phyloP scores from a whole-genome alignment of 768 basidiomycete species.

The Rhizopogon rudus region DNA sequence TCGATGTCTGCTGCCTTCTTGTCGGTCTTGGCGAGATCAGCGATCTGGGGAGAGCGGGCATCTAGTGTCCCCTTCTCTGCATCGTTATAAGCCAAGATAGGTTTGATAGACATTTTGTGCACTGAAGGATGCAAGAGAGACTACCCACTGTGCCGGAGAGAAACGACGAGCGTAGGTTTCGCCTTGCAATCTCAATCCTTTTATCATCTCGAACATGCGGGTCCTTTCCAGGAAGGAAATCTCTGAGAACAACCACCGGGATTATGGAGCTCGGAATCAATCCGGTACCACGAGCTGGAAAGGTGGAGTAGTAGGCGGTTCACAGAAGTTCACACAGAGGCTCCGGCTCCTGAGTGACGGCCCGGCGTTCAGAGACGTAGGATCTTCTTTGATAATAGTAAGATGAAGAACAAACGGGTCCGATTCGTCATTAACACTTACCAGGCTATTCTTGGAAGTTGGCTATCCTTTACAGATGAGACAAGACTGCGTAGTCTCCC shows the following conservation, averaged over 20 bases:
- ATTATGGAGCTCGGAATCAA: conserved; percentile 12
- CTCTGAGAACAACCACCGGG: conserved; percentile 2
- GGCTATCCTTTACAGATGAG: no score
- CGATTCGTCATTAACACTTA: conserved; percentile 2
- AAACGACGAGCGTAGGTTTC: background rate
- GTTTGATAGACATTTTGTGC: conserved; percentile 37
- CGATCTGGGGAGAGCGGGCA: conserved; percentile 28
- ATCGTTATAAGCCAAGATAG: conserved; percentile 38
- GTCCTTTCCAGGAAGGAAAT: conserved; percentile 7
- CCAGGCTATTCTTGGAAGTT: no score
- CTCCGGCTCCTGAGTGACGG: conserved; percentile 11
- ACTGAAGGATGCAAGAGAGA: conserved; percentile 7
- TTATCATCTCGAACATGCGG: conserved; percentile 14
- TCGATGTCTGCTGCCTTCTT: conserved; percentile 31
- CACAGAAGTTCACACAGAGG: conserved; percentile 2
- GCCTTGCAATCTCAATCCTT: conserved; percentile 6
- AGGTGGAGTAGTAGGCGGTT: background rate
- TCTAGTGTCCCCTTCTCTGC: conserved; percentile 58
- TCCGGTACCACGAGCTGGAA: conserved; percentile 5
- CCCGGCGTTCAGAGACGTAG: conserved; percentile 1
- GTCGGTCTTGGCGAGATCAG: conserved; percentile 31
- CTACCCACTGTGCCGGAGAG: conserved; percentile 7
- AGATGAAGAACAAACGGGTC: conserved; percentile 6
- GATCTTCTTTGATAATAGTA: background rate
- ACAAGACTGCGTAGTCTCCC: no score